Base-by-base conservation (phyloP, 257 asterid species). In the Lycium ferocissimum region DNA sequence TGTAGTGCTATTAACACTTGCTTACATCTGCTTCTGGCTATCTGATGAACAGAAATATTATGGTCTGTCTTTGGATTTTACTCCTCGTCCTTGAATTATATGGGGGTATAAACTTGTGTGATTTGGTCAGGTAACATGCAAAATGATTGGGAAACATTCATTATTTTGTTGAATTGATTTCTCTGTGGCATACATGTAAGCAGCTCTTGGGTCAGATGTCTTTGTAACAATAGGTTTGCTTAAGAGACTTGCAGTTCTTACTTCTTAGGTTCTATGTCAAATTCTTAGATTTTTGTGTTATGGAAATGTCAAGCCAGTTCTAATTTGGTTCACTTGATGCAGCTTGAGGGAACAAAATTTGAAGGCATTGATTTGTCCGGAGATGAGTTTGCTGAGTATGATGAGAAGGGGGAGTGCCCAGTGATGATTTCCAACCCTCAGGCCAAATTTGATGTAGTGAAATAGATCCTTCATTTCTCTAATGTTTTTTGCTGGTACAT, bases 321-420 rank as follows among this genome's bases (percentile, higher is more conserved):
- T 78, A 78, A 78, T 26, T 4, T 53, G 63, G 53, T 83, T 22
- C 45, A 22, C 26, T 45, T 22, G 18, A 35, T 53, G 56, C 88
- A 97, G 99, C 57, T 90, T 73, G 95, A 89, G 86, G 99, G 99
- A 83, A 92, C 97, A 7, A 91, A 84, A 75, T 97, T 92, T 84
- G 89, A 85, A 14, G 93, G 85, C 88, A 92, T 97, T 33, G 98
- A 97, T 87, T 87, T 97, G 85, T 93, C 98, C 0, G 93, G 80
- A 65, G 98, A 93, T 37, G 99, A 97, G 47, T 97, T 84, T 65
- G 84, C 91, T 22, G 99, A 95, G 76, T 97, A 95, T 45, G 98
- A 94, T 57, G 99, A 97, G 90, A 95, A 94, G 93, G 99, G 99
- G 15, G 92, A 92, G 88, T 90, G 92, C 83, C 98, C 98, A 0